A percentile compares a stretch with the other conserved stretches of the same genome.
phyloP scores from a whole-genome alignment of 306 rosid genomes.

The Rosa lucieae region DNA sequence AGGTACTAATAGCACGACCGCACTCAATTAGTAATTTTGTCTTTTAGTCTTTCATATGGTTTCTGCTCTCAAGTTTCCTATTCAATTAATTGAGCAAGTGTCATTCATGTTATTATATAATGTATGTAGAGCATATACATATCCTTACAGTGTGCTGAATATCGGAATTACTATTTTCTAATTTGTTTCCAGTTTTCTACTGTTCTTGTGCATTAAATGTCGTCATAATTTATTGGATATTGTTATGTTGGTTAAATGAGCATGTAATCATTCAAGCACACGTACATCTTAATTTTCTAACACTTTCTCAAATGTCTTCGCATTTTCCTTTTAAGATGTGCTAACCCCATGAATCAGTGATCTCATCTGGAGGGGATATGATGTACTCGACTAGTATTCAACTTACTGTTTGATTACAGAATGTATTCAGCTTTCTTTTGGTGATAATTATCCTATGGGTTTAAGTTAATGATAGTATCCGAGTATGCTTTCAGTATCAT shows the following conservation, averaged over 20 bases:
- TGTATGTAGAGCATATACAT: background rate
- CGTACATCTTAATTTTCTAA: background rate
- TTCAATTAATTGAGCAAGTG: background rate
- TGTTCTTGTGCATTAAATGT: background rate
- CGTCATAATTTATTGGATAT: background rate
- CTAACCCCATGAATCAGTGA: background rate
- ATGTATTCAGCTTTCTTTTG: background rate
- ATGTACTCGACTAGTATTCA: background rate
- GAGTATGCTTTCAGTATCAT: background rate
- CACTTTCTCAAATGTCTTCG: background rate
- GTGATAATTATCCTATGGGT: background rate
- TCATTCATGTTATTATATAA: background rate
- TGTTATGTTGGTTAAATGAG: background rate
- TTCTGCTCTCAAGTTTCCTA: background rate
- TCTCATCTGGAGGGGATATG: background rate
- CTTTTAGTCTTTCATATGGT: background rate
- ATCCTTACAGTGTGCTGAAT: background rate
- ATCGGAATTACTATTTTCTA: background rate
- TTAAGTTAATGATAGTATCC: background rate
- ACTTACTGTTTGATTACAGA: background rate
- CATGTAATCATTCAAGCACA: background rate
- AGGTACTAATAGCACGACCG: background rate
- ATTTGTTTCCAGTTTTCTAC: background rate
- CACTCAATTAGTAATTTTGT: background rate
- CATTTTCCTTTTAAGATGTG: background rate